Evolutionary conservation across 345 rosid genomes (phyloP), one percentile per base, ranked within the genome.

Genomic region (Sisymbrium irio): DNA sequence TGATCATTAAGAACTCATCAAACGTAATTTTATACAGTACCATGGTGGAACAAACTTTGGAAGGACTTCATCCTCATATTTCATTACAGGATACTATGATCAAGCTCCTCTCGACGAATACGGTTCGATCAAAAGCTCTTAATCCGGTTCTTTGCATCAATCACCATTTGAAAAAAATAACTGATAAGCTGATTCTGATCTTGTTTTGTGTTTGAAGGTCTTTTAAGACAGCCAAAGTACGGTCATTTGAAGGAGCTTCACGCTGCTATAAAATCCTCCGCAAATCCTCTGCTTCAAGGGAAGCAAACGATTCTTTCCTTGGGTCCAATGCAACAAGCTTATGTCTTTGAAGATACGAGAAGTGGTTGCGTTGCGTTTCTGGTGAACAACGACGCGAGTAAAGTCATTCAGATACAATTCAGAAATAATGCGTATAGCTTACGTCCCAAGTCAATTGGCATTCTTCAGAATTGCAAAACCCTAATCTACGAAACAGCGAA

Each of bases 1-100:
- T 46, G 65, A 56, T 35, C 19, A 62, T 57, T 20, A 65, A 41
- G 12, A 22, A 50, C 61, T 46, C 22, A 37, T 18, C 17, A 18
- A 37, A 59, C 45, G 58, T 27, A 50, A 19, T 58, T 44, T 47
- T 47, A 8, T 14, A 20, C 50, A 94, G 98, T 94, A 88, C 69
- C 98, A 94, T 39, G 98, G 98, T 6, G 98, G 98, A 72, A 94
- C 98, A 2, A 94, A 89, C 83, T 89, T 94, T 53, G 98, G 98
- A 60, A 86, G 97, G 67, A 82, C 89, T 27, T 82, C 88, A 1
- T 65, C 97, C n/a, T 84, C 89, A 9, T 88, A 85, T 71, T 69
- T 87, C 36, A 85, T 85, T 27, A 82, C 97, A 33, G 74, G 90
- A 76, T 91, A 91, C 61, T 94, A 94, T 13, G 97, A 94, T 77